phyloP scores from a whole-genome alignment of 495 filamentous ascomycete genomes.

The Hypoxylon perforatum region DNA sequence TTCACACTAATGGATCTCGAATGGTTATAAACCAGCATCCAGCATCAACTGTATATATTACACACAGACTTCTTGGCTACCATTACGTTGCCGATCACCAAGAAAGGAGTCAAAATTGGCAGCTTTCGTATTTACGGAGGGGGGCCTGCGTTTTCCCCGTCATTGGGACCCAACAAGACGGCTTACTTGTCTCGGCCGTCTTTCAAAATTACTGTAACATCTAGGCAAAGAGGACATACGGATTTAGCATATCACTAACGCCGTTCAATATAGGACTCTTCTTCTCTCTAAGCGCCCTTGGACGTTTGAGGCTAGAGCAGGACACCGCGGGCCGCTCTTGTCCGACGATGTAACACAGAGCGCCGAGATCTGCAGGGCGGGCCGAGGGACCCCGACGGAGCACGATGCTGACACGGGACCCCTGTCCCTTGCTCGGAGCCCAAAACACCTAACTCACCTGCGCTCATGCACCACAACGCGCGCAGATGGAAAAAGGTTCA shows the following conservation, averaged over 20 bases:
- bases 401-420: background rate
- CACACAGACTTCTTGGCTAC: background rate
- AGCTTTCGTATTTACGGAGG: background rate
- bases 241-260: background rate
- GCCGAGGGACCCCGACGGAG: background rate
- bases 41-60: background rate
- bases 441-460: background rate
- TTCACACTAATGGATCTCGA: background rate
- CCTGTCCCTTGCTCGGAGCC: background rate
- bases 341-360: slow-evolving; percentile 1
- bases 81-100: background rate
- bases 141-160: background rate
- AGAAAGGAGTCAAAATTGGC: background rate
- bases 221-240: background rate
- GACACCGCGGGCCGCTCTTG: background rate
- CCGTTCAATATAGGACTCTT: background rate
- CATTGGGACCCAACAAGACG: background rate
- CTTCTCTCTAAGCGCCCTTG: background rate
- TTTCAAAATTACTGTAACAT: background rate
- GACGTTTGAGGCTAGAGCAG: background rate
- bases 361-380: background rate
- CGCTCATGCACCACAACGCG: background rate
- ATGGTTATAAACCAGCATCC: background rate
- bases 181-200: background rate
- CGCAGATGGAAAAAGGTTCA: background rate